A percentile compares a stretch with the other conserved stretches of the same genome.
These are phyloP conservation scores for Xylariaceae sp. DNA, from an alignment of 2,329 filamentous ascomycete genomes.

Conservation along the genomic window DNA sequence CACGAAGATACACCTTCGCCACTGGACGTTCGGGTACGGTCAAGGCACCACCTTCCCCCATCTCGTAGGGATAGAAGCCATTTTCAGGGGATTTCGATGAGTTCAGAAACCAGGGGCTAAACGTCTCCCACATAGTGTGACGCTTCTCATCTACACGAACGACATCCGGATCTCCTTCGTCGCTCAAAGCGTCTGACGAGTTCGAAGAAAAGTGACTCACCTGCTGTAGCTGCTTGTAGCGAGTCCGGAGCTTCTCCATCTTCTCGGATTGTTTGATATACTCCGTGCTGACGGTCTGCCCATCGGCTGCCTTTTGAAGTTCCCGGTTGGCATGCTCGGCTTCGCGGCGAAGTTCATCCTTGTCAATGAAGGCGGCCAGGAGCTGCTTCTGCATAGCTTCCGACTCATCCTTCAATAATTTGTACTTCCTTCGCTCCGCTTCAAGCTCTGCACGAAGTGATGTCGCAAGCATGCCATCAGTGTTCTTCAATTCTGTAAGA, in stretches of 20 bases:
- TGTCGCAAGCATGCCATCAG: constrained; percentile 64
- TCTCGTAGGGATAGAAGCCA: constrained; percentile 31
- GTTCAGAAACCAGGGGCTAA: constrained; percentile 24
- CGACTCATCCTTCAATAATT: constrained; percentile 56
- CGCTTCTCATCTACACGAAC: constrained; percentile 32
- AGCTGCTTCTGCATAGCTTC: constrained; percentile 66
- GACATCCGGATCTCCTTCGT: constrained; percentile 30
- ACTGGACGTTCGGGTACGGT: constrained; percentile 22
- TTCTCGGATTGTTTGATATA: constrained; percentile 53
- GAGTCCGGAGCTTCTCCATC: constrained; percentile 63
- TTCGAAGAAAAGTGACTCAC: constrained; percentile 51
- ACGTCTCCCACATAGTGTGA: constrained; percentile 34
- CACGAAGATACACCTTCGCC: constrained; percentile 10
- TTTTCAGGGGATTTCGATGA: constrained; percentile 11
- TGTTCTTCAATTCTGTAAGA: constrained; percentile 64
- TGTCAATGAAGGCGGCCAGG: constrained; percentile 64
- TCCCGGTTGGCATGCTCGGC: constrained; percentile 54
- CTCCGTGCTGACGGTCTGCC: constrained; percentile 42
- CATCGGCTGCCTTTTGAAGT: constrained; percentile 46
- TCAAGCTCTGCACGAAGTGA: constrained; percentile 66
- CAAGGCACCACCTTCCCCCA: constrained; percentile 26
- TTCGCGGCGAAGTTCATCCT: constrained; percentile 65
- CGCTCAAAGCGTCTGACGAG: constrained; percentile 11
- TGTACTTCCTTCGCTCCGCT: constrained; percentile 58
- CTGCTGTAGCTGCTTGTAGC: constrained; percentile 64